Conservation (phyloP, 73 alveolate species). For the Stentor roeselii region DNA sequence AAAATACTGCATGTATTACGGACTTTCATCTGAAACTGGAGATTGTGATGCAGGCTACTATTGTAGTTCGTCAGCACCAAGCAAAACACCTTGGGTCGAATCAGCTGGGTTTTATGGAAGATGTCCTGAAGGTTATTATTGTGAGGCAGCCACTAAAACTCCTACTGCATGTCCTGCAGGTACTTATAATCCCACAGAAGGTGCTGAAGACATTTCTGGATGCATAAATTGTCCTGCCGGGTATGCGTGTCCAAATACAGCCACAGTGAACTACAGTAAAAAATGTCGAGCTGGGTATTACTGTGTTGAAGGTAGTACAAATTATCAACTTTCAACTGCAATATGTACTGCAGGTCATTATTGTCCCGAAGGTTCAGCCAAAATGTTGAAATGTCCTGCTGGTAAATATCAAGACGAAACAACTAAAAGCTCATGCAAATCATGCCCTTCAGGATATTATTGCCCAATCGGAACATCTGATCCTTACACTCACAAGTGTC, state of each 20-base stretch:
- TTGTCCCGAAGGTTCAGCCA: conserved; percentile 63
- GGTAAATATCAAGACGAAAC: conserved; percentile 53
- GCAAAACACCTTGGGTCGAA: conserved; percentile 31
- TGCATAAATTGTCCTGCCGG: conserved; percentile 59
- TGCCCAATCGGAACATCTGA: conserved; percentile 57
- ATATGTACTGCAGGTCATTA: conserved; percentile 55
- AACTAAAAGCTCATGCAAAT: conserved; percentile 39
- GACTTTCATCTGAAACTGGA: conserved; percentile 19
- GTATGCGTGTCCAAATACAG: conserved; percentile 39
- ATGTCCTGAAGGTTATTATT: conserved; percentile 59
- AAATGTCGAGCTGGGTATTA: conserved; percentile 39
- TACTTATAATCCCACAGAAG: conserved; percentile 45
- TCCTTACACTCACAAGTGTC: conserved; percentile 41
- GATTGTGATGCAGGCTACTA: conserved; percentile 58
- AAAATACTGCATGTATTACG: conserved; percentile 38
- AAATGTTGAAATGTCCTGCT: conserved; percentile 43
- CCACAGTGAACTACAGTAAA: background rate
- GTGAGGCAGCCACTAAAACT: conserved; percentile 30
- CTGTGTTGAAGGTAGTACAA: conserved; percentile 44
- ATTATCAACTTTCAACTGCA: conserved; percentile 28
- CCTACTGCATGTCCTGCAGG: conserved; percentile 63
- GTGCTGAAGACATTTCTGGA: conserved; percentile 22
- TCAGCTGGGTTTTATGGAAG: conserved; percentile 41
- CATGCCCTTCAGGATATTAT: conserved; percentile 66
- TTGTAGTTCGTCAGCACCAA: conserved; percentile 35